Evolutionary conservation across 495 filamentous ascomycete species (phyloP), one percentile per base, ranked within the genome.

Genomic region (Cercophora samala): DNA sequence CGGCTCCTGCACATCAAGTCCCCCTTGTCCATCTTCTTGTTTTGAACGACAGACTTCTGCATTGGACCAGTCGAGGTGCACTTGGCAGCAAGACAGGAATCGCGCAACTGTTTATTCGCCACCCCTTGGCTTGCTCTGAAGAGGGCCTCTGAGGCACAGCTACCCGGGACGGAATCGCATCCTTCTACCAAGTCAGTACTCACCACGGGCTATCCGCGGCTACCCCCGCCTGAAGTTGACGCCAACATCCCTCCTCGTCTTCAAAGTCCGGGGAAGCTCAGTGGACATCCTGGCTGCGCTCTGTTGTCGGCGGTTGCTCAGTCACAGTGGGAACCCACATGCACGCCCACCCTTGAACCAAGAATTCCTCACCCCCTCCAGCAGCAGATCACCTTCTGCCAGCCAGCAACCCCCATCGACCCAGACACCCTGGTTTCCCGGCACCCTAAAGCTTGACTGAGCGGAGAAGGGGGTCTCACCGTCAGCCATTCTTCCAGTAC

Each of bases 311-410:
- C 68, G 65, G 73, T 63, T 73, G 60, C 66, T 66, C 65, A 58
- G 62, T 67, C 65, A 64, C 65, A 51, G 64, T 72, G 65, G 67
- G 63, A 69, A 70, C 69, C 69, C 71, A 72, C 73, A 69, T 70
- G 70, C 72, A 73, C 56, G 64, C 68, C 68, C 68, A 70, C 70
- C 60, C 32, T 67, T 60, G 60, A 73, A 66, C 63, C 69, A 69
- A 72, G 64, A 71, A 66, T 58, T 65, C 61, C 63, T 64, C 62
- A 62, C 60, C 51, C 59, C 53, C 53, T 66, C 29, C 19, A 67
- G 26, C 29, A 68, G 65, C 69, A 68, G 67, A 70, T 68, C 66
- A 66, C 62, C 52, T 67, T 55, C 66, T 53, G 21, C 68, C 61
- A 62, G 60, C 25, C 53, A 66, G 56, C 58, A 54, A 26, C 32